Base-by-base conservation (phyloP, 2,329 filamentous ascomycete genomes). In the Hypoxylon sp. region DNA sequence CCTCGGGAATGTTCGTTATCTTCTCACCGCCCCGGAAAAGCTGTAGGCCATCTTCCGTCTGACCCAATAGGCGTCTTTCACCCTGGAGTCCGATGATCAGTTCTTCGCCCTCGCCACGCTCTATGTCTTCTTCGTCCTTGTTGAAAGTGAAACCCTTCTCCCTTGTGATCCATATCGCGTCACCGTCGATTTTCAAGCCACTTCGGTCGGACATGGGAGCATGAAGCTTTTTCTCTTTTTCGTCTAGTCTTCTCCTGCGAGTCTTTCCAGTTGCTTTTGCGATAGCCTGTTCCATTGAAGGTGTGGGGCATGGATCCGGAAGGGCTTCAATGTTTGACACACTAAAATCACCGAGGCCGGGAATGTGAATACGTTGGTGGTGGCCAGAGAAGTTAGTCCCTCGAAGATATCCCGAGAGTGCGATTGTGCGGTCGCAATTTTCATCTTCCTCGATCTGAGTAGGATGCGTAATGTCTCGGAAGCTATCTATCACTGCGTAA, bases 141-240 rank as follows among this genome's bases (percentile, higher is more conserved):
- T 87, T 79, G 60, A 99, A 97, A 3, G 83, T 95, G 63, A 88
- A 88, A 0, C 84, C 84, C 62, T 86, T 87, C 41, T 87, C 83
- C 48, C 82, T 75, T 7, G 84, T 87, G 53, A 87, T 97, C 75
- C 96, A 99, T 26, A 99, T 92, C 5, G 93, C 92, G 72, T 99
- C 94, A 55, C 96, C 96, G 62, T 99, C 94, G 41, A 99, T 93
- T 68, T 97, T 86, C 8, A 99, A 83, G 64, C 94, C 94, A 60
- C 92, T 95, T 23, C 96, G 91, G 72, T 99, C 94, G 17, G 92
- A 96, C 93, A 99, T 97, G 23, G 94, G 95, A 2, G 94, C 95
- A 71, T 97, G 95, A 4, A 99, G 76, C 63, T 95, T 84, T 75
- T 97, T 97, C 68, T 99, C 93, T 73, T 97, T 99, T 68, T 99